Conservation (phyloP, 495 filamentous ascomycete genomes). For the Platismatia glauca region DNA sequence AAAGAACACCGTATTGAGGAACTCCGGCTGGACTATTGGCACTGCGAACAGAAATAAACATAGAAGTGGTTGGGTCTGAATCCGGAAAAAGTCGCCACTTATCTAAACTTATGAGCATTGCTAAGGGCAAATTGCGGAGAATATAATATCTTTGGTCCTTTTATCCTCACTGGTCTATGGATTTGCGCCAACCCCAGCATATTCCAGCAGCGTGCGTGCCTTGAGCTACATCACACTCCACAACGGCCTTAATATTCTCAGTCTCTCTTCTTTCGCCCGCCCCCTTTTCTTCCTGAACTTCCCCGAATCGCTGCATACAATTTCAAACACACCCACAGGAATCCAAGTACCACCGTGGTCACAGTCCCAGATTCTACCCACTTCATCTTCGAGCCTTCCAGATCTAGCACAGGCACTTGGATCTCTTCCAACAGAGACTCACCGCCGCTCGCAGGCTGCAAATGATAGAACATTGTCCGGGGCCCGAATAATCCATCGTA, state of each 20-base stretch:
- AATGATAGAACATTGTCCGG: constrained; percentile 77
- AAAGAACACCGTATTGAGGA: too few relatives aligned
- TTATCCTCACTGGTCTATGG: not conserved
- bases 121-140: not conserved
- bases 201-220: not conserved
- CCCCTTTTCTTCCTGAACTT: constrained; percentile 3
- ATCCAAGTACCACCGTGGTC: constrained; percentile 57
- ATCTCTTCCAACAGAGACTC: constrained; percentile 48
- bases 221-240: not conserved
- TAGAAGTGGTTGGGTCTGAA: not conserved
- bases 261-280: constrained; percentile 5
- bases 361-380: constrained; percentile 49
- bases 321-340: constrained; percentile 66
- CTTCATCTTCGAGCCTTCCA: constrained; percentile 46
- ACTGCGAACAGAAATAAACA: not conserved
- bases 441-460: constrained; percentile 46
- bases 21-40: not conserved
- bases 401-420: constrained; percentile 67
- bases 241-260: not conserved
- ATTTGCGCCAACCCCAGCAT: not conserved
- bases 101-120: not conserved
- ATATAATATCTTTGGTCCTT: not conserved
- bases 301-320: constrained; percentile 37
- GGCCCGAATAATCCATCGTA: constrained; percentile 80
- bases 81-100: not conserved